Conservation (phyloP, 768 basidiomycete genomes). For the Boletus rufocinnamomeus region DNA sequence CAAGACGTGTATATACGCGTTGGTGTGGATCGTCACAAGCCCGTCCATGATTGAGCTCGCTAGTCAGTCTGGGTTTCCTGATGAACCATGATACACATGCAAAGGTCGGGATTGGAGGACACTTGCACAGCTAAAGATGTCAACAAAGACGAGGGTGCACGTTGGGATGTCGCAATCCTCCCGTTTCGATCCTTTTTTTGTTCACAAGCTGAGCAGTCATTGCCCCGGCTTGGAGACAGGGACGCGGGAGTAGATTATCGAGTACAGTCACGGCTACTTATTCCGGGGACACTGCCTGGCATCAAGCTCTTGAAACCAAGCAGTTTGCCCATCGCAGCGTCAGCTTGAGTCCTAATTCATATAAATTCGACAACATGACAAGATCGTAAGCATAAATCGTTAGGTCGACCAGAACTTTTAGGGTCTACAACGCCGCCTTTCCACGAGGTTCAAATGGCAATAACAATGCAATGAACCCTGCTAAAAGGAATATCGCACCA, state of each 20-base stretch:
- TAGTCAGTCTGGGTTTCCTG: too few species aligned
- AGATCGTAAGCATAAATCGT: too few species aligned
- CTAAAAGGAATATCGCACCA: slow-evolving; percentile 52
- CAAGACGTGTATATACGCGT: neutral
- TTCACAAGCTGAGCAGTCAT: too few species aligned
- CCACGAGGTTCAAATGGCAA: slow-evolving; percentile 61
- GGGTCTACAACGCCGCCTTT: slow-evolving; percentile 47
- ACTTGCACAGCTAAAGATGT: too few species aligned
- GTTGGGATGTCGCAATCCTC: neutral
- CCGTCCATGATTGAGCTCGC: too few species aligned
- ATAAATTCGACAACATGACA: neutral
- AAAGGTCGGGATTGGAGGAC: neutral
- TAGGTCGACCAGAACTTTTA: neutral
- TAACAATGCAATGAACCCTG: slow-evolving; percentile 49
- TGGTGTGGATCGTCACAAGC: neutral
- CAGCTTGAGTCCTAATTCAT: neutral
- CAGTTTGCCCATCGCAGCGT: neutral
- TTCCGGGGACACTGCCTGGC: too few species aligned
- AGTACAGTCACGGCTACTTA: too few species aligned
- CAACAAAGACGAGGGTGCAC: neutral
- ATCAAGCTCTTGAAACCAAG: neutral
- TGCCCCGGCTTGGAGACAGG: too few species aligned
- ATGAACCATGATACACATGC: neutral
- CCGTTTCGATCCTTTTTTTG: neutral
- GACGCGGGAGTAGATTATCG: too few species aligned